A percentile compares a stretch with the other conserved stretches of the same genome.
Conservation (phyloP, 108 stramenopile species). For the Mayamaea pseudoterrestris region DNA sequence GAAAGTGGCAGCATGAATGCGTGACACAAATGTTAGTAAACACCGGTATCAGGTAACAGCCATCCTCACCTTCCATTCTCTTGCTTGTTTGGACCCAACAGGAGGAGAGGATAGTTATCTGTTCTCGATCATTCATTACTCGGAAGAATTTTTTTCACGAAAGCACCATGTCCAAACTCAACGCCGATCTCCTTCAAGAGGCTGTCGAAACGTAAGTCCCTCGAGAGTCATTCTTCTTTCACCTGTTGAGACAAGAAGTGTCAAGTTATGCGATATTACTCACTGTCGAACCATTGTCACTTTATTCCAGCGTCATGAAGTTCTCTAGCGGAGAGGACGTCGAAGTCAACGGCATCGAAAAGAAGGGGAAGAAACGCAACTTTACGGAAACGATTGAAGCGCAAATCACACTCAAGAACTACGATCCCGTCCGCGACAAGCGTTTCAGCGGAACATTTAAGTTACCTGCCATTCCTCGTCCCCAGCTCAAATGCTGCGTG, state of each 20-base stretch:
- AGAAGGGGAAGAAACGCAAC: slow-evolving; percentile 98
- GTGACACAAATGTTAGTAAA: too few species aligned
- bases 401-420: slow-evolving; percentile 99
- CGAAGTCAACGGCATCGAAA: slow-evolving; percentile 29
- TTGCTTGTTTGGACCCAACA: too few species aligned
- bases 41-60: too few species aligned
- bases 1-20: too few species aligned
- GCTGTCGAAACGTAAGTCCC: slow-evolving; percentile 28
- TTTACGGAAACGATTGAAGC: slow-evolving; percentile 97
- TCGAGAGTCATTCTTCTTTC: too few species aligned
- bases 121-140: slow-evolving; percentile 40
- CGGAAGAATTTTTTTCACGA: slow-evolving; percentile 22
- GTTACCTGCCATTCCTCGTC: slow-evolving; percentile 89
- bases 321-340: slow-evolving; percentile 35
- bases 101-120: too few species aligned
- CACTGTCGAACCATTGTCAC: too few species aligned
- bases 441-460: slow-evolving; percentile 99
- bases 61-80: too few species aligned
- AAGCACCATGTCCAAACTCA: slow-evolving; percentile 75
- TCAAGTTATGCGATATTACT: too few species aligned
- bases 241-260: too few species aligned
- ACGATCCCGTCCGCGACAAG: slow-evolving; percentile 99
- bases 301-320: slow-evolving; percentile 42
- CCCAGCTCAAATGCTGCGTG: slow-evolving; percentile 96
- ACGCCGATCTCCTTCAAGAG: slow-evolving; percentile 71